Conservation (phyloP, 768 basidiomycete species). For the Leccinum uliginosum region DNA sequence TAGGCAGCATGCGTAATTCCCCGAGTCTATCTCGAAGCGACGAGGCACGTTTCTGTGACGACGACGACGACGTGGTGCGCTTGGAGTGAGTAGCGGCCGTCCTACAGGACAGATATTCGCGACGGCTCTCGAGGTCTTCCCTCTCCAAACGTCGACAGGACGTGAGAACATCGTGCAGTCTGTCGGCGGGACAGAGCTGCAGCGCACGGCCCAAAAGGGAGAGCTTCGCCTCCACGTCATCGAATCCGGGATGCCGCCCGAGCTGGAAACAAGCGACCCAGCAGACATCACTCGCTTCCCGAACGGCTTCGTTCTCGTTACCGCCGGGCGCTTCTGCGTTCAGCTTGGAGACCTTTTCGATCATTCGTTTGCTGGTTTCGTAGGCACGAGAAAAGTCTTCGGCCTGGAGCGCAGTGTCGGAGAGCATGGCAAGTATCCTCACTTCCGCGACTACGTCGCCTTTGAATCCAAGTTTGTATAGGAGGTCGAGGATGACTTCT, state of each 20-base stretch:
- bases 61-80: slow-evolving; percentile 4
- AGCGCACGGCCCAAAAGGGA: slow-evolving; percentile 74
- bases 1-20: slow-evolving; percentile 66
- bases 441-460: slow-evolving; percentile 72
- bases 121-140: slow-evolving; percentile 52
- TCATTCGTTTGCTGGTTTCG: slow-evolving; percentile 69
- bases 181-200: slow-evolving; percentile 80
- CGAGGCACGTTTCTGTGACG: slow-evolving; percentile 37
- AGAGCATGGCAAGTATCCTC: slow-evolving; percentile 85
- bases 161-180: slow-evolving; percentile 69
- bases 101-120: slow-evolving; percentile 37
- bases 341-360: slow-evolving; percentile 53
- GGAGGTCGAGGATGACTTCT: slow-evolving; percentile 87
- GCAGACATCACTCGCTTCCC: slow-evolving; percentile 73
- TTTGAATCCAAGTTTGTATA: slow-evolving; percentile 79
- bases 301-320: slow-evolving; percentile 38
- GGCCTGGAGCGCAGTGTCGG: slow-evolving; percentile 77
- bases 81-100: slow-evolving; percentile 7
- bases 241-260: slow-evolving; percentile 75
- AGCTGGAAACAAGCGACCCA: slow-evolving; percentile 91
- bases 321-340: slow-evolving; percentile 29
- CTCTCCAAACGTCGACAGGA: slow-evolving; percentile 75
- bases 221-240: slow-evolving; percentile 63
- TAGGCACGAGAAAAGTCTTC: slow-evolving; percentile 77
- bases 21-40: slow-evolving; percentile 62